Conservation (phyloP, 768 basidiomycete species). For the Russula emetica region DNA sequence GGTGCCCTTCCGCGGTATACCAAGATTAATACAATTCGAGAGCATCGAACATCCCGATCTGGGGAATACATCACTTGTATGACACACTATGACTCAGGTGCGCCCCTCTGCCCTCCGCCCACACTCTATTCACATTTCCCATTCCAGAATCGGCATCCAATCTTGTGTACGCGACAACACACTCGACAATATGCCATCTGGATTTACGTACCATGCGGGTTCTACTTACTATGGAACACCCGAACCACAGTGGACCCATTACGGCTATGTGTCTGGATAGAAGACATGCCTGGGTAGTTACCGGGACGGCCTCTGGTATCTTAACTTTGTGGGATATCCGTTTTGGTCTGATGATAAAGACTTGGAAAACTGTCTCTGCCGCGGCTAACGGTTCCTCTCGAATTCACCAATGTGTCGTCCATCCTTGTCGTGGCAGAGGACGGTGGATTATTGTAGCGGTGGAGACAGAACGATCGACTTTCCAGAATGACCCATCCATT, state of each 20-base stretch:
- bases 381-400: conserved; percentile 49
- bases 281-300: conserved; percentile 81
- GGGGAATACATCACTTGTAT: conserved; percentile 84
- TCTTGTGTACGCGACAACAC: conserved; percentile 81
- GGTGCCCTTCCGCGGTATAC: conserved; percentile 77
- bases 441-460: conserved; percentile 87
- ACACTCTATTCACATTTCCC: conserved; percentile 6
- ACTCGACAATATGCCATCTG: conserved; percentile 66
- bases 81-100: conserved; percentile 76
- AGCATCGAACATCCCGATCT: conserved; percentile 64
- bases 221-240: conserved; percentile 74
- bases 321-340: conserved; percentile 93
- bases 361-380: conserved; percentile 71
- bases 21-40: conserved; percentile 75
- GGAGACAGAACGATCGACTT: conserved; percentile 42
- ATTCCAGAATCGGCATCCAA: conserved; percentile 67
- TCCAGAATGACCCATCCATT: conserved; percentile 37
- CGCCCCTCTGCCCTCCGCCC: background rate
- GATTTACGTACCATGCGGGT: conserved; percentile 84
- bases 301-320: conserved; percentile 81
- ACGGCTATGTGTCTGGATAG: conserved; percentile 80
- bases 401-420: conserved; percentile 71
- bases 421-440: conserved; percentile 83
- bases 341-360: conserved; percentile 83
- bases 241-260: conserved; percentile 81